Evolutionary conservation across 371 early-diverging fungal genomes (phyloP).

Genomic region (Quaeritorhiza haematococci): DNA sequence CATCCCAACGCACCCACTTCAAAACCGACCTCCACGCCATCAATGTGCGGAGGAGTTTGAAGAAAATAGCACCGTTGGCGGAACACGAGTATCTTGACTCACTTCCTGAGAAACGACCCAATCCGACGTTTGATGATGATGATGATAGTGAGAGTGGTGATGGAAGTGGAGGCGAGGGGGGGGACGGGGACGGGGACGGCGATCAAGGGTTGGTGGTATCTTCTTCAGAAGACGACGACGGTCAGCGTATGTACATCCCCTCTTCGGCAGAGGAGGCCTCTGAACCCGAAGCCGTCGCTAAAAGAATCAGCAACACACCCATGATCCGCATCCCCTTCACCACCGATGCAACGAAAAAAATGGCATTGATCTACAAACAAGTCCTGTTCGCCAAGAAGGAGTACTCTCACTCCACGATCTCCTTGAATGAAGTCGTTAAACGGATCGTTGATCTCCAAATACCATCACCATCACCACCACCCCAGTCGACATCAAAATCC

Average conservation of each 20-base stretch:
- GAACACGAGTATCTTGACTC: constrained; percentile 11
- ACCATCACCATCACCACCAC: constrained; percentile 7
- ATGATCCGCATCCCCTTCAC: constrained; percentile 19
- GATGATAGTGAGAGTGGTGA: constrained; percentile 9
- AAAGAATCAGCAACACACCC: no score
- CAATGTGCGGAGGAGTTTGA: constrained; percentile 76
- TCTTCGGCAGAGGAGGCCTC: no score
- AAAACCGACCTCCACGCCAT: constrained; percentile 93
- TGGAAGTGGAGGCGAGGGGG: neutral
- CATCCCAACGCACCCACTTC: constrained; percentile 77
- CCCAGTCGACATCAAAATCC: constrained; percentile 26
- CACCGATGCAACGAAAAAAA: constrained; percentile 24
- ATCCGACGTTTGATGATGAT: neutral
- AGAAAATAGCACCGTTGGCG: constrained; percentile 11
- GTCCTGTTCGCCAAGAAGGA: constrained; percentile 36
- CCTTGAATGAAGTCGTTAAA: constrained; percentile 9
- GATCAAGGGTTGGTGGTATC: constrained; percentile 19
- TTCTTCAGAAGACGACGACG: no score
- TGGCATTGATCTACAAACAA: constrained; percentile 52
- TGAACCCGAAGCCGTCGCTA: no score
- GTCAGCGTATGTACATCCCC: no score
- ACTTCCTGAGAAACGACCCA: no score
- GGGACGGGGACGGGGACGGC: neutral
- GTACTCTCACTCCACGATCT: constrained; percentile 8
- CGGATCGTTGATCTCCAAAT: constrained; percentile 11